Evolutionary conservation across 2,329 filamentous ascomycete species (phyloP), one percentile per base, ranked within the genome.

Genomic region (Cryoendolithus antarcticus): DNA sequence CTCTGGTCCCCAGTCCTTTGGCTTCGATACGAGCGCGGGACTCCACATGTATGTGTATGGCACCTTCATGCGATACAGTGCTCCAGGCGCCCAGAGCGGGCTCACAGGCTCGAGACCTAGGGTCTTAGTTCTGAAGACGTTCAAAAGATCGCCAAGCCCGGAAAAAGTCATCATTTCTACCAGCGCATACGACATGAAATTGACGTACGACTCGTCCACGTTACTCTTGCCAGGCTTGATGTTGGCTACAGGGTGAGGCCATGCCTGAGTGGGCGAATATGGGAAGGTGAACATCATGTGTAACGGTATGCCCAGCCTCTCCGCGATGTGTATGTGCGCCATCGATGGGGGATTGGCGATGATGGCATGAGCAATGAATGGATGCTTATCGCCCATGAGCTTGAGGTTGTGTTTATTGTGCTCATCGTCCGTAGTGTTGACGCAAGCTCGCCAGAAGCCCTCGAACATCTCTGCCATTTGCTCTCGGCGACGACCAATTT

Each of bases 201-300:
- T 93, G 1, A 83, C 81, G 43, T 85, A 72, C 9, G 74, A 74
- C 4, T 75, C 69, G 50, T 91, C 84, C 1, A 81, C 80, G 49
- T 86, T 85, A 1, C 79, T 76, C 2, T 41, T 41, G 21, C 38
- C 33, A 10, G 76, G 77, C 46, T 83, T 74, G 42, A 93, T 79
- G 46, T 91, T 89, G 0, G 86, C 85, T 12, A 94, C 66, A 0
- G 86, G 86, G 50, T 94, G 86, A 1, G 85, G 83, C 48, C 93
- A 93, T 0, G 81, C 74, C 54, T 84, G 77, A 0, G 86, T 93
- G 0, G 86, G 80, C 1, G 83, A 83, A 80, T 85, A 93, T 0
- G 86, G 86, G 84, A 94, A 93, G 1, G 86, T 94, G 61, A 93
- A 94, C 82, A 93, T 93, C 60, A 93, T 75, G 51, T 86, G 82